phyloP scores from a whole-genome alignment of 495 filamentous ascomycete species.

The Penicillium silybi region DNA sequence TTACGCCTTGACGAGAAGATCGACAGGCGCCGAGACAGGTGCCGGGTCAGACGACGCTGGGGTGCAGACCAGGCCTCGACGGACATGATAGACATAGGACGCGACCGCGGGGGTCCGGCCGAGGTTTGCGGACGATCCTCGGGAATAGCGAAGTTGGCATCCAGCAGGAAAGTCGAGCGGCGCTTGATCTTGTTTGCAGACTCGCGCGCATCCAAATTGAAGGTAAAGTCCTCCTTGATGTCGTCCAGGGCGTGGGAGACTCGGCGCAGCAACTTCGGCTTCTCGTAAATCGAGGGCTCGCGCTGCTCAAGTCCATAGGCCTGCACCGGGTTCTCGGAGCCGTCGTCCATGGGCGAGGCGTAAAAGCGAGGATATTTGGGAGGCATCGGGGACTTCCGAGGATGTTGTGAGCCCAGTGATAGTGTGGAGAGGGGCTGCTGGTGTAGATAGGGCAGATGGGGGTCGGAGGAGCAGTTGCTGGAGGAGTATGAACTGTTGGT shows the following conservation, averaged over 20 bases:
- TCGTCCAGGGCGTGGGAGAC: conserved; percentile 41
- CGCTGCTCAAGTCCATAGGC: conserved; percentile 40
- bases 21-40: conserved; percentile 24
- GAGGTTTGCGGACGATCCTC: conserved; percentile 12
- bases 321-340: conserved; percentile 31
- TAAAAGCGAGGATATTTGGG: conserved; percentile 39
- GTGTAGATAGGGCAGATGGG: conserved; percentile 28
- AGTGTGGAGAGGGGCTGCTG: conserved; percentile 26
- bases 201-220: conserved; percentile 24
- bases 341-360: conserved; percentile 34
- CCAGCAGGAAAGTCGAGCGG: conserved; percentile 30
- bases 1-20: conserved; percentile 25
- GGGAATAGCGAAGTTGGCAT: not conserved
- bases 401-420: conserved; percentile 21
- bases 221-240: conserved; percentile 38
- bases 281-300: conserved; percentile 33
- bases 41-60: conserved; percentile 22
- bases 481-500: conserved; percentile 28
- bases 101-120: conserved; percentile 16
- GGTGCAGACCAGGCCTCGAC: conserved; percentile 20
- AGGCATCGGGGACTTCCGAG: conserved; percentile 21
- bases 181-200: conserved; percentile 32
- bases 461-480: conserved; percentile 27
- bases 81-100: conserved; percentile 31
- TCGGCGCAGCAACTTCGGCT: conserved; percentile 32